phyloP scores from a whole-genome alignment of 2,329 filamentous ascomycete genomes.

The Apiospora malaysiana region DNA sequence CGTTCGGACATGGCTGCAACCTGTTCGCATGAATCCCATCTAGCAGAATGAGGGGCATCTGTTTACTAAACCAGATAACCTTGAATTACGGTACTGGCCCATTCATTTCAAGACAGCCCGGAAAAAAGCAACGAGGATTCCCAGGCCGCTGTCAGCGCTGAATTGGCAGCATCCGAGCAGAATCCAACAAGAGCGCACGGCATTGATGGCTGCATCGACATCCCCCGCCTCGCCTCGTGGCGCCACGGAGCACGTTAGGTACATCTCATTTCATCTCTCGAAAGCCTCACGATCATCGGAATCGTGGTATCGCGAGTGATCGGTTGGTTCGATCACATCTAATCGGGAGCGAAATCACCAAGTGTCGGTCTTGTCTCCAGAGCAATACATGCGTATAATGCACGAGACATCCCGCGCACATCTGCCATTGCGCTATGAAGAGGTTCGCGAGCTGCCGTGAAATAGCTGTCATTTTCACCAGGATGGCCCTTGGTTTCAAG shows the following conservation, averaged over 20 bases:
- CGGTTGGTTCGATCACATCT: background rate
- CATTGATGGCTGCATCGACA: no score
- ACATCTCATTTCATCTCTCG: background rate
- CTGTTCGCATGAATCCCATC: background rate
- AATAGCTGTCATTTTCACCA: background rate
- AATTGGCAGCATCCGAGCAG: background rate
- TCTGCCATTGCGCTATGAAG: slow-evolving; percentile 12
- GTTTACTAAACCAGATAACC: background rate
- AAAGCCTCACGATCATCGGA: background rate
- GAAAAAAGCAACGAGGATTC: background rate
- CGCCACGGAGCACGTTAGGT: no score
- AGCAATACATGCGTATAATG: background rate
- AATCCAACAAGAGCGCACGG: background rate
- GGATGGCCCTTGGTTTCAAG: slow-evolving; percentile 18
- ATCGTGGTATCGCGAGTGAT: background rate
- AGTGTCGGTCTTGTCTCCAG: background rate
- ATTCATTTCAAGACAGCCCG: background rate
- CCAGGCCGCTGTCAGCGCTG: slow-evolving; percentile 3
- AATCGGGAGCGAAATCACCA: background rate
- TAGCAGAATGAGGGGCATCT: background rate
- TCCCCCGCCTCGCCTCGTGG: background rate
- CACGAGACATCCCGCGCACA: slow-evolving; percentile 10
- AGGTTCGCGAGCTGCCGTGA: background rate
- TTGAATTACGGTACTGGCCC: background rate
- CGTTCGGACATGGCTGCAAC: background rate